Conservation (phyloP, 768 basidiomycete genomes). For the Boletus rubescentipes region DNA sequence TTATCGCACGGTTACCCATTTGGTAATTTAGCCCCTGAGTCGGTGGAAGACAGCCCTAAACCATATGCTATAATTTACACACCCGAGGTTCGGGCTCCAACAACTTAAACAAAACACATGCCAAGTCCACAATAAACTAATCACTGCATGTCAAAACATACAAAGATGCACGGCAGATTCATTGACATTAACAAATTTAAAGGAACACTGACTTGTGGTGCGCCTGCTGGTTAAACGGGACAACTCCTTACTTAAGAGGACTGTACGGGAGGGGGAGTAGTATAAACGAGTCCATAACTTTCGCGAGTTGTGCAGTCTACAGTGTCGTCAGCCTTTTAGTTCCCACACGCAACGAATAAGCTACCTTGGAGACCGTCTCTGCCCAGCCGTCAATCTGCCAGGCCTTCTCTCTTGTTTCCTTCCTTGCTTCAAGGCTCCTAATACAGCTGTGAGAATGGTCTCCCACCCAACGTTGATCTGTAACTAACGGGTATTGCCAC, state of each 20-base stretch:
- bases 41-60: too few species aligned
- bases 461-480: slow-evolving; percentile 2
- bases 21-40: slow-evolving; percentile 12
- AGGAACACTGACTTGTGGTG: not conserved
- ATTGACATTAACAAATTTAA: not conserved
- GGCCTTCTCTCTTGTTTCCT: slow-evolving; percentile 82
- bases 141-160: not conserved
- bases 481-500: slow-evolving; percentile 91
- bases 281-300: slow-evolving; percentile 85
- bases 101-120: not conserved
- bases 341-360: slow-evolving; percentile 14
- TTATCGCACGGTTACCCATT: slow-evolving; percentile 18
- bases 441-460: slow-evolving; percentile 9
- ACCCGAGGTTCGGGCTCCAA: not conserved
- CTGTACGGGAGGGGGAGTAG: slow-evolving; percentile 78
- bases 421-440: slow-evolving; percentile 76
- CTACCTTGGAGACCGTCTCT: slow-evolving; percentile 87
- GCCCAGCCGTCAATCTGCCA: slow-evolving; percentile 97
- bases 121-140: not conserved
- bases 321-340: not conserved
- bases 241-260: slow-evolving; percentile 64
- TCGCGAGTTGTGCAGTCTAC: slow-evolving; percentile 87
- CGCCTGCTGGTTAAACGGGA: not conserved
- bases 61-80: too few species aligned
- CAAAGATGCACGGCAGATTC: not conserved